Evolutionary conservation across 805 yeast genomes (phyloP).

Genomic region (Candida golubevii): DNA sequence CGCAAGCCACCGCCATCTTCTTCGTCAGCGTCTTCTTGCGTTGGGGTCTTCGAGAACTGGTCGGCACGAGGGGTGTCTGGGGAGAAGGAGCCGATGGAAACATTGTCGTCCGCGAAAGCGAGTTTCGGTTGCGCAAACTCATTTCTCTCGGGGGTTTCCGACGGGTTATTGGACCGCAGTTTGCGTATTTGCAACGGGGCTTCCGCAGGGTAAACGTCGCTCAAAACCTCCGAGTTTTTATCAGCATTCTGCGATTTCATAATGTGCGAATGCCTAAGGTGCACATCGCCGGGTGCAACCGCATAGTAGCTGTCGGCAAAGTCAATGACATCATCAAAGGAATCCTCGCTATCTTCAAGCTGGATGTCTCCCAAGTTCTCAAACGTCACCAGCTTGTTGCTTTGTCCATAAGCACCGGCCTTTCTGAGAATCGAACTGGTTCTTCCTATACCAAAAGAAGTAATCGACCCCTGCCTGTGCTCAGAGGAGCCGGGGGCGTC

Average conservation of each 20-base stretch:
- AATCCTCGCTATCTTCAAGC: conserved; percentile 14
- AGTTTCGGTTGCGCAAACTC: conserved; percentile 5
- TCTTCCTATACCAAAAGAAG: conserved; percentile 1
- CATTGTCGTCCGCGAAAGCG: conserved; percentile 14
- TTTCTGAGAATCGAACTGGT: conserved; percentile 15
- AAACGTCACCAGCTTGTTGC: conserved; percentile 36
- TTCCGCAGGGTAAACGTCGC: conserved; percentile 36
- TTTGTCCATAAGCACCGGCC: conserved; percentile 7
- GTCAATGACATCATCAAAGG: conserved; percentile 8
- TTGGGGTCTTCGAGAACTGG: background rate
- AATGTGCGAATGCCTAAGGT: background rate
- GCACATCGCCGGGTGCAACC: conserved; percentile 22
- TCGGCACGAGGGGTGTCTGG: conserved; percentile 33
- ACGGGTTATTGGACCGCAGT: conserved; percentile 3
- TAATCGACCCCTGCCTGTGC: no score
- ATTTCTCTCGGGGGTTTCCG: background rate
- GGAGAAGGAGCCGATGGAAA: conserved; percentile 36
- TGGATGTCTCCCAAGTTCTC: conserved; percentile 31
- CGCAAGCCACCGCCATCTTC: conserved; percentile 19
- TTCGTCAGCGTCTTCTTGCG: conserved; percentile 3
- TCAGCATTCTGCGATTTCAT: conserved; percentile 14
- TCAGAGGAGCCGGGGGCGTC: background rate
- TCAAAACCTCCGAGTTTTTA: conserved; percentile 37
- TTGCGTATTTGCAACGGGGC: conserved; percentile 33
- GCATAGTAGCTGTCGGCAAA: conserved; percentile 20